These are phyloP conservation scores for Neurospora intermedia DNA, from an alignment of 495 filamentous ascomycete species.

Conservation along the genomic window DNA sequence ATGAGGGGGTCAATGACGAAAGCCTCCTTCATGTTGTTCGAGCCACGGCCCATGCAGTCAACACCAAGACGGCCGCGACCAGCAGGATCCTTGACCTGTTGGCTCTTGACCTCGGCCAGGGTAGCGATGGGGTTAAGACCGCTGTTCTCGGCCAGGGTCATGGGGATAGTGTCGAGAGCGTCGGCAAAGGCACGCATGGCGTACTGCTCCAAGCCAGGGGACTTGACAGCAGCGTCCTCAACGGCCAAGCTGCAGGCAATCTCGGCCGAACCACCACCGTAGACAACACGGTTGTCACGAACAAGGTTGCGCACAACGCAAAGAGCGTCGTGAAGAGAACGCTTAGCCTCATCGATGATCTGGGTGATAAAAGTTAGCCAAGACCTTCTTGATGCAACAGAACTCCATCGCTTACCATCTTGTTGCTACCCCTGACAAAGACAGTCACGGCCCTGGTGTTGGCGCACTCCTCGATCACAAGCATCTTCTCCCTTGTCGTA, in stretches of 20 bases:
- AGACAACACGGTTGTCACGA: constrained; percentile 94
- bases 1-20: constrained; percentile 98
- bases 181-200: constrained; percentile 97
- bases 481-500: constrained; percentile 97
- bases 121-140: constrained; percentile 93
- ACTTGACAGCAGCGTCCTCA: constrained; percentile 90
- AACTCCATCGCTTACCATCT: constrained; percentile 60
- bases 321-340: constrained; percentile 91
- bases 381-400: background rate
- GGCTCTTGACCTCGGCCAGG: constrained; percentile 85
- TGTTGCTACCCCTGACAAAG: constrained; percentile 96
- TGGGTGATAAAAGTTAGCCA: constrained; percentile 25
- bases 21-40: constrained; percentile 91
- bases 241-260: constrained; percentile 96
- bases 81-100: constrained; percentile 83
- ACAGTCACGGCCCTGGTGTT: constrained; percentile 94
- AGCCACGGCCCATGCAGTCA: constrained; percentile 93
- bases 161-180: constrained; percentile 87
- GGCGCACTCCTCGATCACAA: constrained; percentile 97
- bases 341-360: constrained; percentile 98
- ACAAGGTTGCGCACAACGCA: constrained; percentile 97
- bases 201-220: constrained; percentile 92
- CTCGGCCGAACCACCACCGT: constrained; percentile 93
- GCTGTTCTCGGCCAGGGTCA: constrained; percentile 95
- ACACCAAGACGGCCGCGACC: constrained; percentile 63